A percentile compares a stretch with the other conserved stretches of the same genome.
Evolutionary conservation across 129 eudicot genomes (phyloP).

Genomic region (Erigeron canadensis): DNA sequence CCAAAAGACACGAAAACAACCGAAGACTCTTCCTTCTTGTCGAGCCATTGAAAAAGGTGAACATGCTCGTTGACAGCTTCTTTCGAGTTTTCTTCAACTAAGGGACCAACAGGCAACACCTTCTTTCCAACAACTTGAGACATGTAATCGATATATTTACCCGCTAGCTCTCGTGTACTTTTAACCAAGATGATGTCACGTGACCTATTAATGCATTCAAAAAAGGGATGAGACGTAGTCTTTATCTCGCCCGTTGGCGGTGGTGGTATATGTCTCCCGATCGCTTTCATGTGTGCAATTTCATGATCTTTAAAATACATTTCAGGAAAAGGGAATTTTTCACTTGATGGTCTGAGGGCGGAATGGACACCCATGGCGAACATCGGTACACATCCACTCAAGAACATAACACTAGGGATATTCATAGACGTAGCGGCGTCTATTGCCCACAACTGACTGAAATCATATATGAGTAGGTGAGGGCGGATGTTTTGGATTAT

Average conservation of each 20-base stretch:
- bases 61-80: neutral
- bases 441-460: constrained; percentile 34
- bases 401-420: constrained; percentile 30
- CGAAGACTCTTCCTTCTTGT: constrained; percentile 24
- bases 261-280: neutral
- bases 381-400: constrained; percentile 1
- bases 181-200: constrained; percentile 25
- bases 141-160: constrained; percentile 36
- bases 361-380: neutral
- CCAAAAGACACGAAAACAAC: constrained; percentile 47
- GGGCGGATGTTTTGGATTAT: constrained; percentile 29
- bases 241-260: neutral
- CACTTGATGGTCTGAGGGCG: neutral
- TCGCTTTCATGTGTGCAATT: neutral
- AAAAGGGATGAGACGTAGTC: neutral
- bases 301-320: constrained; percentile 10
- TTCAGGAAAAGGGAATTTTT: constrained; percentile 29
- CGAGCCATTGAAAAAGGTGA: constrained; percentile 38
- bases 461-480: constrained; percentile 35
- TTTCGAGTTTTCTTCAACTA: constrained; percentile 14
- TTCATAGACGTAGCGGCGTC: neutral
- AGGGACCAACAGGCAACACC: constrained; percentile 38
- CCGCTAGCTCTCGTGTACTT: constrained; percentile 31
- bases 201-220: constrained; percentile 10
- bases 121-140: constrained; percentile 1